These are phyloP conservation scores for Bothriochloa decipiens DNA, from an alignment of 176 grass and related monocot species.

Conservation along the genomic window DNA sequence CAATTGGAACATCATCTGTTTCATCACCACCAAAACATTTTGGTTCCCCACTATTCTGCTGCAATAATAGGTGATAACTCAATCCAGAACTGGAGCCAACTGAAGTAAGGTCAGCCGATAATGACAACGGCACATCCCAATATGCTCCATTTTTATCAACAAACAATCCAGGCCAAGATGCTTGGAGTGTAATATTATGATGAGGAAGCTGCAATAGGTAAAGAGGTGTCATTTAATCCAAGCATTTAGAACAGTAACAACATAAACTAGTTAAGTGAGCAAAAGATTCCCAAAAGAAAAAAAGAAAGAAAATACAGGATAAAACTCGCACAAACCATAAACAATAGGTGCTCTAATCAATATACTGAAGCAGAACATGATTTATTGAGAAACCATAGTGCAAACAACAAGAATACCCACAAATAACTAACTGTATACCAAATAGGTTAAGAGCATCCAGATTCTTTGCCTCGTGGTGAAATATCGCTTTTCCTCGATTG, in stretches of 20 bases:
- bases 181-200: slow-evolving; percentile 74
- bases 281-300: slow-evolving; percentile 12
- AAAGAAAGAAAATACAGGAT: neutral
- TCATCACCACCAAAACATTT: slow-evolving; percentile 65
- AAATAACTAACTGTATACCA: slow-evolving; percentile 47
- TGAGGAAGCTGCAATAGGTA: slow-evolving; percentile 63
- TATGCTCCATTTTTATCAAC: slow-evolving; percentile 80
- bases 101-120: slow-evolving; percentile 86
- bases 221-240: slow-evolving; percentile 40
- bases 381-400: slow-evolving; percentile 20
- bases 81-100: slow-evolving; percentile 73
- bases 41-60: slow-evolving; percentile 82
- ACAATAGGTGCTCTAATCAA: slow-evolving; percentile 26
- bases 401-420: slow-evolving; percentile 34
- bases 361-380: slow-evolving; percentile 8
- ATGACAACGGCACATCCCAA: slow-evolving; percentile 82
- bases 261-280: slow-evolving; percentile 15
- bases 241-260: slow-evolving; percentile 28
- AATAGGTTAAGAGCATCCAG: slow-evolving; percentile 61
- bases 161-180: slow-evolving; percentile 87
- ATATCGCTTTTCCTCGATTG: slow-evolving; percentile 77
- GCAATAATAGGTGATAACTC: slow-evolving; percentile 83
- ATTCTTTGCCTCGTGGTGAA: slow-evolving; percentile 88
- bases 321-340: slow-evolving; percentile 17
- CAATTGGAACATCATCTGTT: slow-evolving; percentile 54